phyloP scores from a whole-genome alignment of 1,284 basidiomycete genomes.

The Malassezia dermatis region DNA sequence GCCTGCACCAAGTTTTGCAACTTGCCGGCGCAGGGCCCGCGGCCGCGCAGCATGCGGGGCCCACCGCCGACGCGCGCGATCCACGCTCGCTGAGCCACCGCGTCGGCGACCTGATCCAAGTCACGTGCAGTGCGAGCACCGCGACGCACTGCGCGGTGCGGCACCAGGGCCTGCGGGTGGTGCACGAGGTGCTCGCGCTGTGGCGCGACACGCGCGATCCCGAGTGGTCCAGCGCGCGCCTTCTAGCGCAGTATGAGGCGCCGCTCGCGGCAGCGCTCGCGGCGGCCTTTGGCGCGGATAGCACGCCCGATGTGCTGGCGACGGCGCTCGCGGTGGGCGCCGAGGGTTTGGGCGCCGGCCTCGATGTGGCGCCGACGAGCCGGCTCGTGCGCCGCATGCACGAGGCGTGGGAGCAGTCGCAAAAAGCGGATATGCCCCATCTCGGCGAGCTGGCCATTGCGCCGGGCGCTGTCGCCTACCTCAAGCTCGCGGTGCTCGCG shows the following conservation, averaged over 20 bases:
- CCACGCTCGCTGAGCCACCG: slow-evolving; percentile 55
- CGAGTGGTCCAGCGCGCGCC: slow-evolving; percentile 75
- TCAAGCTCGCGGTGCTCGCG: slow-evolving; percentile 80
- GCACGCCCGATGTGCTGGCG: slow-evolving; percentile 86
- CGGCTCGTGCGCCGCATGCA: slow-evolving; percentile 75
- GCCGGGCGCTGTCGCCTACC: slow-evolving; percentile 86
- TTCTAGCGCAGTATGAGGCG: slow-evolving; percentile 97
- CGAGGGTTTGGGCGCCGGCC: slow-evolving; percentile 87
- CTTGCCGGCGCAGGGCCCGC: slow-evolving; percentile 56
- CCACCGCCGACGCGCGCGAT: slow-evolving; percentile 57
- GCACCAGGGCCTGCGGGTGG: slow-evolving; percentile 76
- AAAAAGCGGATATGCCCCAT: background rate
- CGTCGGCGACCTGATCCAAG: slow-evolving; percentile 85
- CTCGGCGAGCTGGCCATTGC: slow-evolving; percentile 78
- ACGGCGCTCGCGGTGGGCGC: slow-evolving; percentile 88
- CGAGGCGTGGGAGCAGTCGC: slow-evolving; percentile 54
- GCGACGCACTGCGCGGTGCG: slow-evolving; percentile 91
- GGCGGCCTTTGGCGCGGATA: slow-evolving; percentile 86
- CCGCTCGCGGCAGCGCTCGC: slow-evolving; percentile 97
- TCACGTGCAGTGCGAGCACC: slow-evolving; percentile 94
- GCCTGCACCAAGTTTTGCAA: slow-evolving; percentile 76
- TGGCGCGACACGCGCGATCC: slow-evolving; percentile 81
- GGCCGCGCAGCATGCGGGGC: slow-evolving; percentile 47
- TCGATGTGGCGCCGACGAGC: slow-evolving; percentile 91
- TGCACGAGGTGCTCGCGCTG: slow-evolving; percentile 84